Percentiles rank a stretch among this genome's conserved stretches.
Conservation (phyloP, 192 early-diverging fungal genomes). For the Coemansia erecta region DNA sequence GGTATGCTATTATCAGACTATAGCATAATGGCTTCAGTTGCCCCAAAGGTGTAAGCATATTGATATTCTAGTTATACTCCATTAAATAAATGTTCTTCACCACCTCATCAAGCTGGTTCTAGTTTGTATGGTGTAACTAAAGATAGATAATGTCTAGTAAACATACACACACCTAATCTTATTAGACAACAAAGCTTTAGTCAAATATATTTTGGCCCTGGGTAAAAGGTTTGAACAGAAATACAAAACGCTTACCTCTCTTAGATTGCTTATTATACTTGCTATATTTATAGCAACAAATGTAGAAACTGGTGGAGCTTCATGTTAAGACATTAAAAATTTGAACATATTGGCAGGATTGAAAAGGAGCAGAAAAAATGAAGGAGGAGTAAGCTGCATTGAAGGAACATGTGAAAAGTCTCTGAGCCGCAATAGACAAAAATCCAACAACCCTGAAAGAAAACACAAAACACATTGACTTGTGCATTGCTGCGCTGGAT, state of each 20-base stretch:
- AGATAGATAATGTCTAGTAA: conserved; percentile 18
- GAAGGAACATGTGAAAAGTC: conserved; percentile 56
- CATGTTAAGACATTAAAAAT: conserved; percentile 81
- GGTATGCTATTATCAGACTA: no score
- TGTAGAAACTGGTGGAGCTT: conserved; percentile 73
- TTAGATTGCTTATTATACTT: conserved; percentile 76
- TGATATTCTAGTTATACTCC: conserved; percentile 37
- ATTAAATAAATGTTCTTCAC: conserved; percentile 41
- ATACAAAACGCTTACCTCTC: conserved; percentile 51
- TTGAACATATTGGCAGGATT: conserved; percentile 70
- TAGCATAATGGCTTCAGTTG: conserved; percentile 64
- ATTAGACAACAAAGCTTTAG: conserved; percentile 1
- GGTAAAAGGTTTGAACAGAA: conserved; percentile 31
- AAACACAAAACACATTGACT: conserved; percentile 65
- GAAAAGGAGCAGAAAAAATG: conserved; percentile 68
- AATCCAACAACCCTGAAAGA: conserved; percentile 61
- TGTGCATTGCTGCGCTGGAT: conserved; percentile 61
- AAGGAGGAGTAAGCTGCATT: conserved; percentile 64
- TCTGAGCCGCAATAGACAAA: conserved; percentile 57
- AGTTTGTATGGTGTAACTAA: conserved; percentile 37
- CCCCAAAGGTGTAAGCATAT: conserved; percentile 37
- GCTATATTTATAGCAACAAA: conserved; percentile 75
- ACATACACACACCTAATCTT: not conserved
- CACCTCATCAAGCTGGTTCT: conserved; percentile 41
- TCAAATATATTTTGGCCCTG: conserved; percentile 12